Evolutionary conservation across 805 yeast genomes (phyloP).

Genomic region (Lachancea sp.): DNA sequence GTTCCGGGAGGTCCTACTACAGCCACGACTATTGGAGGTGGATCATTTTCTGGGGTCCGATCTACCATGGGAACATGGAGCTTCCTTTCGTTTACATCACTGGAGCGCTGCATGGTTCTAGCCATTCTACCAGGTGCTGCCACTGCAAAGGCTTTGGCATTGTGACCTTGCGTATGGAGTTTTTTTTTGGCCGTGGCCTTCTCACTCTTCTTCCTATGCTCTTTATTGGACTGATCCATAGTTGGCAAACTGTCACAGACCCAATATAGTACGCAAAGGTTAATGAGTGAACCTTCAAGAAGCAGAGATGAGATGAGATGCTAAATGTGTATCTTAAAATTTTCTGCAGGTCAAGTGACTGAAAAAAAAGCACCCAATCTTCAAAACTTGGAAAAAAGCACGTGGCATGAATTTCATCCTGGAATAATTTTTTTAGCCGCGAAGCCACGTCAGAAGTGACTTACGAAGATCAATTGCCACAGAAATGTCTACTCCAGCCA

Average conservation of each 20-base stretch:
- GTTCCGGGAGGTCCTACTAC: conserved; percentile 99
- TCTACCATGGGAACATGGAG: conserved; percentile 97
- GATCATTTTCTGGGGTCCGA: conserved; percentile 94
- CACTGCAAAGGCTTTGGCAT: conserved; percentile 79
- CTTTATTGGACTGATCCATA: conserved; percentile 65
- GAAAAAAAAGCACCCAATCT: no score
- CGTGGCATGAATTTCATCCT: no score
- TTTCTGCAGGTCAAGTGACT: not conserved
- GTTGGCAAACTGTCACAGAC: no score
- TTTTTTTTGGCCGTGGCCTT: conserved; percentile 72
- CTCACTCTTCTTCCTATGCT: conserved; percentile 62
- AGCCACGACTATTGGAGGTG: conserved; percentile 94
- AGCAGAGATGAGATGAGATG: conserved; percentile 14
- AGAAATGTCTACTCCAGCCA: no score
- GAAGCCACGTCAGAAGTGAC: no score
- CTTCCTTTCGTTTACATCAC: conserved; percentile 73
- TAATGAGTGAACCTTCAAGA: conserved; percentile 12
- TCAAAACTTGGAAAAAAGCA: no score
- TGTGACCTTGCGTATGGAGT: conserved; percentile 78
- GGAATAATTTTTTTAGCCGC: no score
- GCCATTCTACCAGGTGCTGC: conserved; percentile 82
- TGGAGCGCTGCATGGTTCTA: conserved; percentile 73
- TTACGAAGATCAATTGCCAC: no score
- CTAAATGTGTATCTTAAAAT: conserved; percentile 5
- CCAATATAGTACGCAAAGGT: no score